Evolutionary conservation across 371 early-diverging fungal species (phyloP).

Genomic region (Apophysomyces trapeziformis): DNA sequence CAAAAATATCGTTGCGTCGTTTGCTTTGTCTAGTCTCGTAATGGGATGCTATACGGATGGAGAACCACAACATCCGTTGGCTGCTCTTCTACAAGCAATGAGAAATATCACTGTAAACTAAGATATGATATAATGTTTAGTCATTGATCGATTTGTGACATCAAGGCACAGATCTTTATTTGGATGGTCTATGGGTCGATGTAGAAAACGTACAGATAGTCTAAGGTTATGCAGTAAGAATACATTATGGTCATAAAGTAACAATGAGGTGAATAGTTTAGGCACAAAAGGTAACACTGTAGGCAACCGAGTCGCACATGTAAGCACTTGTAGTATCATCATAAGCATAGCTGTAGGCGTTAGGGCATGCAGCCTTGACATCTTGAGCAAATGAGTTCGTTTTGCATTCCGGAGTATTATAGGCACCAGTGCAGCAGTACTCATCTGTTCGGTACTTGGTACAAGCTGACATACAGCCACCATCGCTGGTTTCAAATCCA

Average conservation of each 20-base stretch:
- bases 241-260: not conserved
- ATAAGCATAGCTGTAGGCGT: constrained; percentile 51
- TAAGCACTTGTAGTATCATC: constrained; percentile 53
- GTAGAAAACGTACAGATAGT: not conserved
- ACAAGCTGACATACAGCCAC: constrained; percentile 29
- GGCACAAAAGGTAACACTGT: constrained; percentile 54
- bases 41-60: too few relatives aligned
- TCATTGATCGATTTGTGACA: not conserved
- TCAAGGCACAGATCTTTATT: constrained; percentile 1
- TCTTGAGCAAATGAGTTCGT: constrained; percentile 31
- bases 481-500: constrained; percentile 33
- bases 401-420: constrained; percentile 26
- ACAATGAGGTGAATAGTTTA: constrained; percentile 1
- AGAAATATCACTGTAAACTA: too few relatives aligned
- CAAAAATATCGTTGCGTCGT: too few relatives aligned
- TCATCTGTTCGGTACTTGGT: constrained; percentile 30
- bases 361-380: constrained; percentile 38
- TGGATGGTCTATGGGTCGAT: not conserved
- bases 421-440: constrained; percentile 40
- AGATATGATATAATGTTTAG: too few relatives aligned
- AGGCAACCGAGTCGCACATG: constrained; percentile 40
- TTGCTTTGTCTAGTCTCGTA: too few relatives aligned
- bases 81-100: too few relatives aligned
- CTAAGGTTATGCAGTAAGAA: not conserved
- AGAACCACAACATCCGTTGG: too few relatives aligned